phyloP scores from a whole-genome alignment of 2,329 filamentous ascomycete genomes.

The Pyricularia sp. region DNA sequence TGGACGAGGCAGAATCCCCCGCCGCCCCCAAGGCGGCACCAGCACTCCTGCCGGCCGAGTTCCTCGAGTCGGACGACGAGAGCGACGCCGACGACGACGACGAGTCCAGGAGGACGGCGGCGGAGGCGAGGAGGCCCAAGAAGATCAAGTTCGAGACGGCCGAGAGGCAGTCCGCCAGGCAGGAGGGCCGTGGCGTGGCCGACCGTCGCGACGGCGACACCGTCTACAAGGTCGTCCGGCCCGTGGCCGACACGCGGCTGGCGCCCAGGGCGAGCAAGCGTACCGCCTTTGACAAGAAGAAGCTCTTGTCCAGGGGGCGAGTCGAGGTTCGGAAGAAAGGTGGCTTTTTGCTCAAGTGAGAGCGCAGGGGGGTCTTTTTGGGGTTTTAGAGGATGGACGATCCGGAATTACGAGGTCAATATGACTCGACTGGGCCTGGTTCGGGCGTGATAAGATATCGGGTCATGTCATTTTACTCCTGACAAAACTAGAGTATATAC shows the following conservation, averaged over 20 bases:
- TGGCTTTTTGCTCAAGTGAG: constrained; percentile 34
- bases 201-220: constrained; percentile 44
- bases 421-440: background rate
- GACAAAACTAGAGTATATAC: background rate
- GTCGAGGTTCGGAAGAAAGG: constrained; percentile 22
- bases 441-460: background rate
- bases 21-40: constrained; percentile 21
- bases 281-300: constrained; percentile 30
- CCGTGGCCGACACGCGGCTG: constrained; percentile 33
- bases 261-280: constrained; percentile 37
- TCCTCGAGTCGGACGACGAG: constrained; percentile 43
- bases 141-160: constrained; percentile 33
- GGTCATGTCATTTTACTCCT: background rate
- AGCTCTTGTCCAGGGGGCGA: constrained; percentile 35
- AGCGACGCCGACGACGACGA: constrained; percentile 21
- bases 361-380: background rate
- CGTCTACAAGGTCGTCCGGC: constrained; percentile 39
- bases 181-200: constrained; percentile 9
- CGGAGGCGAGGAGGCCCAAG: constrained; percentile 22
- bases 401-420: too few species aligned
- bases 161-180: constrained; percentile 18
- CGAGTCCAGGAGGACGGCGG: constrained; percentile 12
- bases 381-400: background rate
- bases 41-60: constrained; percentile 40
- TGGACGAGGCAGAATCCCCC: constrained; percentile 13